Percentiles rank a stretch among this genome's conserved stretches.
Evolutionary conservation across 192 early-diverging fungal species (phyloP).

Genomic region (Coemansia biformis): DNA sequence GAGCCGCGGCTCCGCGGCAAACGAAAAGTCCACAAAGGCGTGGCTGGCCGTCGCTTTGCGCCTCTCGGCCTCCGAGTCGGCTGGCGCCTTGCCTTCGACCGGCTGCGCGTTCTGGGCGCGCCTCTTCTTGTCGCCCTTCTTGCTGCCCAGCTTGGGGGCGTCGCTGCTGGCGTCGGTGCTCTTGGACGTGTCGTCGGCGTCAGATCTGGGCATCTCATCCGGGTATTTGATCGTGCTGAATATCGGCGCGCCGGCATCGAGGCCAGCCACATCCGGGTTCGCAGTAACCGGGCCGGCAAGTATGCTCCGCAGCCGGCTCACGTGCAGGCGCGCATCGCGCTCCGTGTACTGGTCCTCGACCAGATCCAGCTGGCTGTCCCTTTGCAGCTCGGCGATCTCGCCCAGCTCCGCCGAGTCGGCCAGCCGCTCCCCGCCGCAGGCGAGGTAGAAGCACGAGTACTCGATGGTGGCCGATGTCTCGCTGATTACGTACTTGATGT

Average conservation of each 20-base stretch:
- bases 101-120: neutral
- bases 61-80: constrained; percentile 4
- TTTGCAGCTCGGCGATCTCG: constrained; percentile 59
- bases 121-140: constrained; percentile 19
- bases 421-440: constrained; percentile 64
- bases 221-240: constrained; percentile 49
- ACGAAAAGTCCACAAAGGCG: constrained; percentile 19
- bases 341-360: constrained; percentile 84
- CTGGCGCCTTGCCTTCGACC: neutral
- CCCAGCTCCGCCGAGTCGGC: constrained; percentile 72
- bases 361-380: constrained; percentile 61
- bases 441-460: constrained; percentile 87
- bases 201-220: constrained; percentile 1
- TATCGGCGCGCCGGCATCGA: constrained; percentile 74
- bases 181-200: constrained; percentile 5
- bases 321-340: constrained; percentile 84
- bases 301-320: constrained; percentile 82
- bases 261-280: constrained; percentile 37
- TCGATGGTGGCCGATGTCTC: constrained; percentile 81
- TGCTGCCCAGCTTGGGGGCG: constrained; percentile 22
- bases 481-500: constrained; percentile 80
- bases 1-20: constrained; percentile 16
- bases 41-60: constrained; percentile 13
- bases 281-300: constrained; percentile 61
- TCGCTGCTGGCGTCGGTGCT: constrained; percentile 5